Conservation (phyloP, 331 rosid species). For the Pyracantha coccinea region DNA sequence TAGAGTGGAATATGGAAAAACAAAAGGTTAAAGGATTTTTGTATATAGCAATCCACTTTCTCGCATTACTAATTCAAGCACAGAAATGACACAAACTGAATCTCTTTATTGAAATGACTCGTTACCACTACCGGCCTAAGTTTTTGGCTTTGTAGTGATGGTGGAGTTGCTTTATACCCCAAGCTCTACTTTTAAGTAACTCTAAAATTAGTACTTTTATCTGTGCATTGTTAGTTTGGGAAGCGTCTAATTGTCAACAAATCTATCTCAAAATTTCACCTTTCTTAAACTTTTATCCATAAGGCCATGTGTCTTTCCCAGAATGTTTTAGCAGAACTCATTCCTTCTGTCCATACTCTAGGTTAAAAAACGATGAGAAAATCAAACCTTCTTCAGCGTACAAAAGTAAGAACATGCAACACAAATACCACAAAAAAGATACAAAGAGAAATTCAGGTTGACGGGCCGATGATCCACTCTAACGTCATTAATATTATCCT, state of each 20-base stretch:
- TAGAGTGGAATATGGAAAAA: neutral
- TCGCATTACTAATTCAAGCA: constrained; percentile 4
- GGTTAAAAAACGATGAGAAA: neutral
- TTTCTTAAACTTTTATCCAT: constrained; percentile 19
- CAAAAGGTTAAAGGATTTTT: neutral
- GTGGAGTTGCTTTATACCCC: constrained; percentile 44
- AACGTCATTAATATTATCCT: no score
- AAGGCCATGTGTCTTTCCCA: constrained; percentile 11
- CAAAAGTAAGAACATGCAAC: no score
- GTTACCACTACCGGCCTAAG: constrained; percentile 14
- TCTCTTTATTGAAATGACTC: constrained; percentile 40
- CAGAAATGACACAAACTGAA: constrained; percentile 13
- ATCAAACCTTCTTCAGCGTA: neutral
- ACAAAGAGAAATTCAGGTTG: no score
- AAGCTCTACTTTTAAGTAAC: constrained; percentile 4
- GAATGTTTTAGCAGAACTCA: neutral
- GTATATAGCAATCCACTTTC: constrained; percentile 14
- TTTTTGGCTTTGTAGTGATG: constrained; percentile 1
- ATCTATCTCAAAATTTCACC: constrained; percentile 14
- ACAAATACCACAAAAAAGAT: no score
- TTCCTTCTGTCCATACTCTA: neutral
- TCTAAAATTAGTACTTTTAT: neutral
- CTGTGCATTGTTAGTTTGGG: constrained; percentile 5
- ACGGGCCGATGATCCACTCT: no score
- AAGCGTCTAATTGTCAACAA: constrained; percentile 17